Evolutionary conservation across 2,329 filamentous ascomycete species (phyloP).

Genomic region (Stagonosporopsis rhizophila): DNA sequence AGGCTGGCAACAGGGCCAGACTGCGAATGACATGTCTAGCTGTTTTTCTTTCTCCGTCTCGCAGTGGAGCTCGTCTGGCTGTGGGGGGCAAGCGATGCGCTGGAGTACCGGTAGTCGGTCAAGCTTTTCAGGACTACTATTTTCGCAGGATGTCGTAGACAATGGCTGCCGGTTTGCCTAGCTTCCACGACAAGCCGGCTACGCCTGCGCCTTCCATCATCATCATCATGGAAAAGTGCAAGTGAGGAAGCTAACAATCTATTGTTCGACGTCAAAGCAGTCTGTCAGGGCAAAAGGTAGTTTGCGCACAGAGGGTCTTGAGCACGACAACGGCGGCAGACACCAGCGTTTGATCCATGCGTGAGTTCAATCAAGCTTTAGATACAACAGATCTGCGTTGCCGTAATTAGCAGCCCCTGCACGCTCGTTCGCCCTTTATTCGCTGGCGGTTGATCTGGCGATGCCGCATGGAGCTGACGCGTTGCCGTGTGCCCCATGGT

Average conservation of each 20-base stretch:
- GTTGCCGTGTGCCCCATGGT: slow-evolving; percentile 11
- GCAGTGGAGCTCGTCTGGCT: slow-evolving; percentile 5
- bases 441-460: slow-evolving; percentile 8
- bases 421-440: slow-evolving; percentile 10
- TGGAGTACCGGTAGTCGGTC: slow-evolving; percentile 4
- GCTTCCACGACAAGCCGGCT: background rate
- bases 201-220: background rate
- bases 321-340: slow-evolving; percentile 1
- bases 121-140: slow-evolving; percentile 16
- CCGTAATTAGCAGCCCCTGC: slow-evolving; percentile 14
- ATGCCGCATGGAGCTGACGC: slow-evolving; percentile 18
- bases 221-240: too few relatives aligned
- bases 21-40: slow-evolving; percentile 11
- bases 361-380: slow-evolving; percentile 13
- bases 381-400: slow-evolving; percentile 12
- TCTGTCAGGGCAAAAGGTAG: background rate
- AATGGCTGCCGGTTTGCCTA: slow-evolving; percentile 8
- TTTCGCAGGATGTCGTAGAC: slow-evolving; percentile 5
- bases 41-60: background rate
- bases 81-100: slow-evolving; percentile 5
- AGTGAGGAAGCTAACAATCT: background rate
- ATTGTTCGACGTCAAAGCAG: background rate
- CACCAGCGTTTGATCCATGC: slow-evolving; percentile 1
- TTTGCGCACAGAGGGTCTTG: slow-evolving; percentile 11
- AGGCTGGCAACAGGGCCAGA: slow-evolving; percentile 15